phyloP scores from a whole-genome alignment of 2,329 filamentous ascomycete species.

The Grosmannia serpens region DNA sequence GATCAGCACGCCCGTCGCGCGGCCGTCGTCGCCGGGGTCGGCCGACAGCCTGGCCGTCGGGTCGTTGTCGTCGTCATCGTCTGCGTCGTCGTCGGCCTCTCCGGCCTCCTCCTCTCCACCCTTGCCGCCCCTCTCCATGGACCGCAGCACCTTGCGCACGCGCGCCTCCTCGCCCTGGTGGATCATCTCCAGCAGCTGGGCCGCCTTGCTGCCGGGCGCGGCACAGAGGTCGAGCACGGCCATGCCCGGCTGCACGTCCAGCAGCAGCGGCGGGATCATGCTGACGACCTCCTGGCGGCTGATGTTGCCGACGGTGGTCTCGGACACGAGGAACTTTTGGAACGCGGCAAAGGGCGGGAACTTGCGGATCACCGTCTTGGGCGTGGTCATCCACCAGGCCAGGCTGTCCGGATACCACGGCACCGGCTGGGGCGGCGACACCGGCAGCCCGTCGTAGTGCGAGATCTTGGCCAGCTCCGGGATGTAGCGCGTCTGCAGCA shows the following conservation, averaged over 20 bases:
- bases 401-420: constrained; percentile 91
- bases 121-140: constrained; percentile 38
- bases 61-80: constrained; percentile 19
- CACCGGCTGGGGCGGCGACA: constrained; percentile 72
- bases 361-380: constrained; percentile 89
- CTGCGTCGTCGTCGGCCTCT: constrained; percentile 32
- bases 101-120: constrained; percentile 50
- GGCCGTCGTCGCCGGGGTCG: constrained; percentile 62
- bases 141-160: constrained; percentile 57
- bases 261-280: constrained; percentile 93
- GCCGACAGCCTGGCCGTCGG: constrained; percentile 37
- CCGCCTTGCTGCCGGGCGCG: constrained; percentile 92
- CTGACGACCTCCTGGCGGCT: constrained; percentile 95
- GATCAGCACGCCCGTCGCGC: constrained; percentile 82
- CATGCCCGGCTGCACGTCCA: constrained; percentile 87
- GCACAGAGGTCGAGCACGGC: constrained; percentile 92
- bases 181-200: constrained; percentile 88
- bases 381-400: constrained; percentile 96
- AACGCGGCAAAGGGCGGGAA: constrained; percentile 91
- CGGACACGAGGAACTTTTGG: constrained; percentile 94
- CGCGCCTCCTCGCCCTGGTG: constrained; percentile 85
- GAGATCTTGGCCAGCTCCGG: constrained; percentile 80
- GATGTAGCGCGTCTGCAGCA: constrained; percentile 79
- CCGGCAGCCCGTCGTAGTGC: constrained; percentile 67
- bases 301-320: constrained; percentile 95